Evolutionary conservation across 352 stramenopile species (phyloP), one percentile per base, ranked within the genome.

Genomic region (Paralagenidium karlingii): DNA sequence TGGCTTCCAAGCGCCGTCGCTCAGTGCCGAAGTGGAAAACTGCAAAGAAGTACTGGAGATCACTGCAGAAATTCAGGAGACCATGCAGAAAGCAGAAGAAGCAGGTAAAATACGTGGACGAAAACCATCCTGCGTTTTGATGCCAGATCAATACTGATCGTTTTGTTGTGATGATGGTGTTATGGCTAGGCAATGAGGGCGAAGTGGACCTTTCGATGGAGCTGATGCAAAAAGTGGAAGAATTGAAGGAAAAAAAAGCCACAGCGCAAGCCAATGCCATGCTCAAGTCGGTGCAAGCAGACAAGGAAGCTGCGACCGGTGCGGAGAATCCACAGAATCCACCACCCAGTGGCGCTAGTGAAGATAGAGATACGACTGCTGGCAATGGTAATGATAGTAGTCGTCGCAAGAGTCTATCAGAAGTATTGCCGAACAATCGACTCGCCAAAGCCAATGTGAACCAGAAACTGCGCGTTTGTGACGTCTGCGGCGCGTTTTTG

Each of bases 401-500:
- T 39, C 30, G 13, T 47, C 63, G 37, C 20, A 56, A 30, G 32
- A 40, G 26, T 15, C 30, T 36, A 36, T 36, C 30, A 20, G 30
- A 36, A 36, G 21, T 50, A 16, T 20, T 50, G 8, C 43, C 43
- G 26, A 36, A 33, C 12, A 59, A 59, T 21, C 41, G 50, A 12
- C 38, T 51, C 8, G 38, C 50, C 4, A 53, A 49, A 8, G 48
- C 56, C n/a, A 65, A 69, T 19, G 71, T 80, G 22, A 82, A 85
- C 48, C 69, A 90, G 37, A 90, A 89, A 47, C 51, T 94, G 9
- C 77, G 80, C 15, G 82, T 96, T 36, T 96, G 84, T 41, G 81
- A 95, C 53, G 77, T 96, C 24, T 96, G 84, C 44, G 84, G 84
- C 5, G 82, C 84, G 3, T 92, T 94, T 49, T 53, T 96, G 19